Evolutionary conservation across 495 filamentous ascomycete genomes (phyloP).

Genomic region (Penicillium paradoxum): DNA sequence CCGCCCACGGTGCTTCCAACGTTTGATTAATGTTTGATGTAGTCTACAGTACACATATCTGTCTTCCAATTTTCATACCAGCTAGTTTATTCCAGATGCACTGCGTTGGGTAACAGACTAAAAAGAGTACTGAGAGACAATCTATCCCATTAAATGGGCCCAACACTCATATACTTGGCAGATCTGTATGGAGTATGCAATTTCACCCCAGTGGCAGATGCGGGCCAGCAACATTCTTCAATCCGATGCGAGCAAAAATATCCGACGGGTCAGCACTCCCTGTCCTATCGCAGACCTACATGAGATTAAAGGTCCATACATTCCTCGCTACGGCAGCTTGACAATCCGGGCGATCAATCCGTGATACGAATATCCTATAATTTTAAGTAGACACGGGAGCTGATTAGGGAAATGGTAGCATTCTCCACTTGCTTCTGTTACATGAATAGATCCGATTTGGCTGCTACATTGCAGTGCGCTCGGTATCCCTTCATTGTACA

Average conservation of each 20-base stretch:
- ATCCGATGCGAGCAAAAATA: background rate
- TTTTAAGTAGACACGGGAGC: background rate
- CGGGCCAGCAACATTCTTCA: background rate
- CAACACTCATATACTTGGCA: no score
- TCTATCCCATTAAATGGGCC: no score
- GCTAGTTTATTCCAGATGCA: no score
- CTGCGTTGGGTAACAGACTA: no score
- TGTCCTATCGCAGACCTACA: background rate
- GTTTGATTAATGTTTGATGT: no score
- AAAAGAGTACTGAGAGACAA: no score
- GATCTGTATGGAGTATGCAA: no score
- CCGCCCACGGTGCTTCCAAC: background rate
- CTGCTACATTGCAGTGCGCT: constrained; percentile 8
- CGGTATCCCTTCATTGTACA: constrained; percentile 10
- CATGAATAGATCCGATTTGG: background rate
- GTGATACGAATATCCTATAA: no score
- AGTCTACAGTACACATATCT: no score
- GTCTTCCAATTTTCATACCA: no score
- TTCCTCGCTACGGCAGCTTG: background rate
- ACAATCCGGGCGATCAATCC: background rate
- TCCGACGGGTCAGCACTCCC: background rate
- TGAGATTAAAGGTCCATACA: background rate
- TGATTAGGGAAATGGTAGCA: constrained; percentile 1
- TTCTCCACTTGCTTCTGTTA: background rate
- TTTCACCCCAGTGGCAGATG: no score